A percentile compares a stretch with the other conserved stretches of the same genome.
phyloP scores from a whole-genome alignment of 208 protist genomes.

The Herpetomonas tarakana region DNA sequence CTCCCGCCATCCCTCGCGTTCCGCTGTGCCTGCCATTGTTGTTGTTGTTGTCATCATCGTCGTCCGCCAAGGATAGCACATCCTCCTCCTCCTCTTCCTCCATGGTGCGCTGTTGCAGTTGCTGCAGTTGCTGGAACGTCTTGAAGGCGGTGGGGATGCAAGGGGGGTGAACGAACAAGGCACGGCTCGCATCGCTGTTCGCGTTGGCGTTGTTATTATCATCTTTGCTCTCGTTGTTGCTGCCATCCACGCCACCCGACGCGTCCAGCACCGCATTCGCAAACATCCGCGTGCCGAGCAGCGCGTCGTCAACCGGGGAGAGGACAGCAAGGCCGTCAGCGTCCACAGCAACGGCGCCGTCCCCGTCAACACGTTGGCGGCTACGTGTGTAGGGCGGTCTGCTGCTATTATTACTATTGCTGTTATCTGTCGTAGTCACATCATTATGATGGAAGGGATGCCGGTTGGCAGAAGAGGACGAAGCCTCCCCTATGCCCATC shows the following conservation, averaged over 20 bases:
- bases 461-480: no score
- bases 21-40: no score
- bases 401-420: no score
- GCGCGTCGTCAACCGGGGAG: neutral
- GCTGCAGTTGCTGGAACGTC: no score
- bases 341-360: neutral
- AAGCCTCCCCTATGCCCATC: neutral
- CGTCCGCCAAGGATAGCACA: neutral
- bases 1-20: no score
- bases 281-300: neutral
- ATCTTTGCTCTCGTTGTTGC: no score
- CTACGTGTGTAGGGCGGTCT: neutral
- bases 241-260: neutral
- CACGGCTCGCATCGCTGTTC: no score
- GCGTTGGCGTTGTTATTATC: no score
- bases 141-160: no score
- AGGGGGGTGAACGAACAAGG: no score
- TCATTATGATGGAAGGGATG: no score
- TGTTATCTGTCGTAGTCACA: no score
- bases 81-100: neutral
- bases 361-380: neutral
- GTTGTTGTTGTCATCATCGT: slow-evolving; percentile 2
- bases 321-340: neutral
- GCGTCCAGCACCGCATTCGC: neutral
- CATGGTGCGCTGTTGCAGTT: slow-evolving; percentile 3